phyloP scores from a whole-genome alignment of 768 basidiomycete genomes.

The Suillus ampliporus region DNA sequence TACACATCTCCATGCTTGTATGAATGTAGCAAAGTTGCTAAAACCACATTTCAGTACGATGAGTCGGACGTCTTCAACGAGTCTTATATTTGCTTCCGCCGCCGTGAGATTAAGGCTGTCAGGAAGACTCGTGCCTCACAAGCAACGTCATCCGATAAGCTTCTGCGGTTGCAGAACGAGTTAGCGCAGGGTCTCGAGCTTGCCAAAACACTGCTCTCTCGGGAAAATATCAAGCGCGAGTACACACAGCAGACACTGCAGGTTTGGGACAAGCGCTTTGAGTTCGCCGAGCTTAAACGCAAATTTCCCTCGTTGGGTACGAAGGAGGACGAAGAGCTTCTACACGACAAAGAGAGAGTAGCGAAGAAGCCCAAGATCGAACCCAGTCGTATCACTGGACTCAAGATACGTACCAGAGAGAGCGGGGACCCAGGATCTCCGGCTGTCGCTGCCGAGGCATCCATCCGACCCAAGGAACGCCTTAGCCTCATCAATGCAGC shows the following conservation, averaged over 20 bases:
- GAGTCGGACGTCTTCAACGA: constrained; percentile 90
- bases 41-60: constrained; percentile 60
- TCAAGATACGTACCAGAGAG: constrained; percentile 60
- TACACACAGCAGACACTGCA: constrained; percentile 57
- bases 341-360: constrained; percentile 73
- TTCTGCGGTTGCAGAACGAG: constrained; percentile 81
- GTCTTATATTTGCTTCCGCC: constrained; percentile 96
- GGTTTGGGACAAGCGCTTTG: constrained; percentile 82
- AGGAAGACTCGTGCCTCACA: constrained; percentile 95
- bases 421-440: constrained; percentile 46
- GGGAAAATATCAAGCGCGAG: constrained; percentile 81
- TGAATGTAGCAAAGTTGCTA: constrained; percentile 8
- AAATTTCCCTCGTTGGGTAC: constrained; percentile 65
- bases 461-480: constrained; percentile 71
- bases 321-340: constrained; percentile 73
- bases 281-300: constrained; percentile 80
- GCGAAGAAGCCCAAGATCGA: constrained; percentile 60
- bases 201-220: constrained; percentile 65
- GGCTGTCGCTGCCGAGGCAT: constrained; percentile 48
- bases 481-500: constrained; percentile 55
- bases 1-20: constrained; percentile 12
- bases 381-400: constrained; percentile 49
- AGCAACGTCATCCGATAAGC: constrained; percentile 86
- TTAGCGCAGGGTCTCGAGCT: constrained; percentile 75
- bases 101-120: constrained; percentile 91